Base-by-base conservation (phyloP, 495 filamentous ascomycete species). In the Trichoderma erinaceum region DNA sequence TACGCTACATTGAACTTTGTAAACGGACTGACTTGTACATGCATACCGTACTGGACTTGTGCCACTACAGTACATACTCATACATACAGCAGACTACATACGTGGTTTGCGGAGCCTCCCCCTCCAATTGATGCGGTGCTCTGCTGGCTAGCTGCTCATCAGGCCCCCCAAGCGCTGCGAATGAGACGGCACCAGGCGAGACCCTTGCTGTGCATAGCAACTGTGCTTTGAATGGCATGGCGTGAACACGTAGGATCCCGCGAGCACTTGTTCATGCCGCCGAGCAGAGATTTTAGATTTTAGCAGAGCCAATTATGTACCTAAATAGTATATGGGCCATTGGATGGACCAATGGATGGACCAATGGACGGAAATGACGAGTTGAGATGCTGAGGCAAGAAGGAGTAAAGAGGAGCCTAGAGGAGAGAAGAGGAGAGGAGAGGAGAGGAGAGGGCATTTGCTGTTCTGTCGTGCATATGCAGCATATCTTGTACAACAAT, bases 101-200 rank as follows among this genome's bases (percentile, higher is more conserved):
- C 56, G 56, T 61, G 56, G 8, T 48, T 61, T 61, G 56, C 56
- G 56, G 56, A 61, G 27, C 56, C 50, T 52, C 48, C 48, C 46
- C 48, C 48, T 52, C 48, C 16, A 38, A 38, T 7, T 10, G 35
- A 38, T 38, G 35, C 56, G 56, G 23, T 25, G 56, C 8, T 61
- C 27, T 29, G 23, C 23, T 21, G 56, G 56, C 23, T 61, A 13
- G 56, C 27, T 18, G 13, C 44, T 48, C 44, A n/a, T 48, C 44
- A 48, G 25, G 56, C 25, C 23, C 25, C 23, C 48, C 48, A 10
- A 52, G 18, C 48, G n/a, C 48, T 52, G 48, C 48, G 48, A 52
- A 52, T 52, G 48, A 52, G 48, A 52, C 48, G 48, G 48, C 48
- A 21, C 18, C n/a, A 2, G 48, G 48, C 48, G 18, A 52, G 15